Conservation (phyloP, 2,329 filamentous ascomycete species). For the Phialophora macrospora region DNA sequence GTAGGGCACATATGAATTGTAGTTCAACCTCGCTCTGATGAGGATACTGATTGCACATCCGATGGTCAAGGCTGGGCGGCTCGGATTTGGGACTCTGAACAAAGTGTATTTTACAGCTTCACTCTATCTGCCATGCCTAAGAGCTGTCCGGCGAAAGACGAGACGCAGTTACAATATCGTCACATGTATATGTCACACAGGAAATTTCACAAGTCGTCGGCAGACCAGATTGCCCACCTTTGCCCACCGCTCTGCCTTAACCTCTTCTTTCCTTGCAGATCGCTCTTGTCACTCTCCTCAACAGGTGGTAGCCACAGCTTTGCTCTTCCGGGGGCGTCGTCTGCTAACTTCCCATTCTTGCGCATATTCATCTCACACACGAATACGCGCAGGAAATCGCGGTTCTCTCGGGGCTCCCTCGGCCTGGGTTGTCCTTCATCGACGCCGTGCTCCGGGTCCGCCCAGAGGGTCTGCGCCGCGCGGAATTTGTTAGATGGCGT, state of each 20-base stretch:
- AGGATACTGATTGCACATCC: background rate
- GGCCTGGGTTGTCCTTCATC: conserved; percentile 52
- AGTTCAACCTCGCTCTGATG: background rate
- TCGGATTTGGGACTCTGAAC: background rate
- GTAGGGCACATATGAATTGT: background rate
- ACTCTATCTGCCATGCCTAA: background rate
- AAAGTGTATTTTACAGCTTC: background rate
- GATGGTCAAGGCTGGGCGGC: background rate
- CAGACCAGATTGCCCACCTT: conserved; percentile 27
- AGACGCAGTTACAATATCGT: background rate
- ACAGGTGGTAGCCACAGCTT: conserved; percentile 66
- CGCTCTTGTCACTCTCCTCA: conserved; percentile 37
- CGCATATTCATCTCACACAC: conserved; percentile 73
- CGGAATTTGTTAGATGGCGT: conserved; percentile 42
- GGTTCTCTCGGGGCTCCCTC: conserved; percentile 67
- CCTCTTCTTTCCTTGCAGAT: conserved; percentile 1
- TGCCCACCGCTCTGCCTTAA: background rate
- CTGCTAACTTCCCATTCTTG: conserved; percentile 64
- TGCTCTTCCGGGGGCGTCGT: conserved; percentile 60
- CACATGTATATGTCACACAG: background rate
- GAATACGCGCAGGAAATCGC: conserved; percentile 66
- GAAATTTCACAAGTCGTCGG: conserved; percentile 25
- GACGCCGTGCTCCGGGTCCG: conserved; percentile 19
- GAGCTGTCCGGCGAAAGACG: background rate
- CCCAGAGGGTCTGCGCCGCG: conserved; percentile 37